These are phyloP conservation scores for Arthrobotrys entomopaga DNA, from an alignment of 2,329 filamentous ascomycete species.

Conservation along the genomic window DNA sequence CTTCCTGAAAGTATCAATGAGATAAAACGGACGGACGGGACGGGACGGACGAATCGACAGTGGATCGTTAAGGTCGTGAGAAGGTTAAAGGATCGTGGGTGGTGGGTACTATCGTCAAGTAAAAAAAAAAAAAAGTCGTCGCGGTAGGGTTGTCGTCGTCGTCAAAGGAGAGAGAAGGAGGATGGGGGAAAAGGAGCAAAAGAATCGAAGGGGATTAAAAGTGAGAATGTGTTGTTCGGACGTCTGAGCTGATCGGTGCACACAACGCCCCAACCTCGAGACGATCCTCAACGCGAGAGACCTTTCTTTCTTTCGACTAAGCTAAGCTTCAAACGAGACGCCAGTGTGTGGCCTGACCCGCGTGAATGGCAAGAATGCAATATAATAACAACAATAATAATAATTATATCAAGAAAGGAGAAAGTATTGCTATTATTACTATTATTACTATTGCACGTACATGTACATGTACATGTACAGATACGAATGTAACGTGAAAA, in stretches of 20 bases:
- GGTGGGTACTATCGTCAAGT: not conserved
- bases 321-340: too few species aligned
- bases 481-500: too few species aligned
- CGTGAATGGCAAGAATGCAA: too few species aligned
- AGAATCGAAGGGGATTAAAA: not conserved
- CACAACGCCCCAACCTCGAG: not conserved
- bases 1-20: not conserved
- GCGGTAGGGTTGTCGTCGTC: not conserved
- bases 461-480: too few species aligned
- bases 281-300: not conserved
- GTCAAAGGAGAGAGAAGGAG: constrained; percentile 3
- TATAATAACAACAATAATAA: too few species aligned
- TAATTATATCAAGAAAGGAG: too few species aligned
- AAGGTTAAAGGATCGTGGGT: not conserved
- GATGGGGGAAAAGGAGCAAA: not conserved
- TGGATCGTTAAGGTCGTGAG: constrained; percentile 8
- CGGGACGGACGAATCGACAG: not conserved
- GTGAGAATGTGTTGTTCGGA: constrained; percentile 2
- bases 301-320: too few species aligned
- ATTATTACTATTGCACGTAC: too few species aligned
- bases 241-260: not conserved
- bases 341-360: too few species aligned
- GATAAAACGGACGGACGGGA: not conserved
- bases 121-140: not conserved
- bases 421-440: too few species aligned